Evolutionary conservation across 345 rosid genomes (phyloP).

Genomic region (Raphanus raphanistrum): DNA sequence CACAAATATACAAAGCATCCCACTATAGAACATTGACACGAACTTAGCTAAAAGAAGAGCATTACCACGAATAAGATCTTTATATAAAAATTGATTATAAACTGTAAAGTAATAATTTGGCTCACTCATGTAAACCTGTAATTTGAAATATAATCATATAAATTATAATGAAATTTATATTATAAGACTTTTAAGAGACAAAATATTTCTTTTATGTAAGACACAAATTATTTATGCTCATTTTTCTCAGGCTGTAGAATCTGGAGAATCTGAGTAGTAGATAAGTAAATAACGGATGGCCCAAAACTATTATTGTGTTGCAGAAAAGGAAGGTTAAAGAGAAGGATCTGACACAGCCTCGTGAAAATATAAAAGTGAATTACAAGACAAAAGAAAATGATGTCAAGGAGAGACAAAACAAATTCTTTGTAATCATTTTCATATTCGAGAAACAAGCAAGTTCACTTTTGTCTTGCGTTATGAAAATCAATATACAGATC

Average conservation of each 20-base stretch:
- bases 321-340: not conserved
- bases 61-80: slow-evolving; percentile 5
- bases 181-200: not conserved
- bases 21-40: not conserved
- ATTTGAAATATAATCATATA: not conserved
- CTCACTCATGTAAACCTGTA: not conserved
- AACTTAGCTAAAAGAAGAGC: not conserved
- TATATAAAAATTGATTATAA: not conserved
- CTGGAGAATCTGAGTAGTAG: not conserved
- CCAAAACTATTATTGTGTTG: not conserved
- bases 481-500: not conserved
- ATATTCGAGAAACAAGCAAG: not conserved
- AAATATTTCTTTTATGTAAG: no score
- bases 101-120: not conserved
- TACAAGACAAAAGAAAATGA: slow-evolving; percentile 22
- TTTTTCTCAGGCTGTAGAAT: not conserved
- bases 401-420: slow-evolving; percentile 46
- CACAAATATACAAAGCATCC: slow-evolving; percentile 8
- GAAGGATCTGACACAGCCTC: slow-evolving; percentile 69
- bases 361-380: slow-evolving; percentile 55
- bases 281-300: not conserved
- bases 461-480: not conserved
- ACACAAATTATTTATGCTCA: not conserved
- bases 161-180: not conserved
- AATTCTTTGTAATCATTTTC: slow-evolving; percentile 3